Conservation (phyloP, 108 stramenopile species). For the Cyclotella sp. region DNA sequence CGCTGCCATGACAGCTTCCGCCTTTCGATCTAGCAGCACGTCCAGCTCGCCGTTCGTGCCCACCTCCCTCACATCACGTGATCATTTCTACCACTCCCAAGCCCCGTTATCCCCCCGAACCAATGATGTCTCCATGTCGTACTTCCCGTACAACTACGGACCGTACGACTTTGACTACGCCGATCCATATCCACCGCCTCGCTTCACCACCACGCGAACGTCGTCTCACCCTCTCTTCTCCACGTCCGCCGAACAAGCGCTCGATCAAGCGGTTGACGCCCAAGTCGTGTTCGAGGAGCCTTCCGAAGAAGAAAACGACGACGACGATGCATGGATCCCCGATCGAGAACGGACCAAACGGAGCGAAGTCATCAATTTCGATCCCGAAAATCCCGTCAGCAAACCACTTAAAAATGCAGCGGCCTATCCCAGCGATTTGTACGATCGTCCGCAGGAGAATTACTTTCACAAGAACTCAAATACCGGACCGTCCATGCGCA, state of each 20-base stretch:
- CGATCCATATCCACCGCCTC: neutral
- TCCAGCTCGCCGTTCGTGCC: neutral
- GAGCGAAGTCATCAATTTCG: conserved; percentile 15
- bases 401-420: conserved; percentile 20
- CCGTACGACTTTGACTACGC: conserved; percentile 4
- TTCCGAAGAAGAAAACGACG: neutral
- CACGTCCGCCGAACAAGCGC: conserved; percentile 13
- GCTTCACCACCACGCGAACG: neutral
- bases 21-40: neutral
- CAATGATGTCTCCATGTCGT: conserved; percentile 7
- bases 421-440: conserved; percentile 7
- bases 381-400: neutral
- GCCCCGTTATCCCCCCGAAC: conserved; percentile 1
- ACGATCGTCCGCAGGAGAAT: neutral
- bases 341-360: neutral
- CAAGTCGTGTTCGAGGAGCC: neutral
- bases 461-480: neutral
- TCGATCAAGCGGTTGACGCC: conserved; percentile 14
- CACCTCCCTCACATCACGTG: neutral
- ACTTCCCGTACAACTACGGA: conserved; percentile 14
- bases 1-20: conserved; percentile 7
- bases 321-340: conserved; percentile 8
- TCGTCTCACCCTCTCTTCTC: conserved; percentile 2
- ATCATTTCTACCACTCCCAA: neutral
- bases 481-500: too few species aligned